Conservation (phyloP, 2,329 filamentous ascomycete species). For the Fonsecaea monophora region DNA sequence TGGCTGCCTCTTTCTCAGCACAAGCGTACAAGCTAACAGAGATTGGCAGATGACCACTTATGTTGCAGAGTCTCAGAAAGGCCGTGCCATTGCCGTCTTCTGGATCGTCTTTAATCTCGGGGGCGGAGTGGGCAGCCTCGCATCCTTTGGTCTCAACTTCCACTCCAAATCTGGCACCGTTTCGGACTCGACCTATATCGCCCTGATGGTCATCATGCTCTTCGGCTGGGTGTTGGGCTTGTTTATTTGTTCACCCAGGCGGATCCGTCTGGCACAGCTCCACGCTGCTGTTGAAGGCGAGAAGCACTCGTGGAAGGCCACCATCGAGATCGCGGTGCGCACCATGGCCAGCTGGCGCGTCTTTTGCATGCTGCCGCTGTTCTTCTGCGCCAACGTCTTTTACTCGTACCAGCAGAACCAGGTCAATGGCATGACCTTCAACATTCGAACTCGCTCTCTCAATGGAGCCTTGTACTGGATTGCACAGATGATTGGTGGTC, state of each 20-base stretch:
- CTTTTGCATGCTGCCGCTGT: constrained; percentile 72
- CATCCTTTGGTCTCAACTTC: constrained; percentile 56
- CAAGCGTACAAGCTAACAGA: constrained; percentile 7
- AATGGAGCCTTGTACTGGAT: constrained; percentile 64
- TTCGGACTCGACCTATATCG: constrained; percentile 63
- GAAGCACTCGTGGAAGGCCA: constrained; percentile 48
- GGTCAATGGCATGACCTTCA: constrained; percentile 61
- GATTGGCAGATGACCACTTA: constrained; percentile 68
- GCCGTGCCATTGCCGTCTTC: constrained; percentile 87
- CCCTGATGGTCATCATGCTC: constrained; percentile 74
- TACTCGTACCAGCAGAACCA: constrained; percentile 72
- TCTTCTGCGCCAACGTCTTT: constrained; percentile 73
- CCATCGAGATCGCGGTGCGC: constrained; percentile 44
- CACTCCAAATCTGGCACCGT: constrained; percentile 53
- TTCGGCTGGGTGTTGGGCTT: constrained; percentile 57
- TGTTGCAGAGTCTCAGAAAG: constrained; percentile 81
- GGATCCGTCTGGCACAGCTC: constrained; percentile 50
- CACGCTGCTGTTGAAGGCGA: constrained; percentile 49
- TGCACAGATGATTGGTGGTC: constrained; percentile 62
- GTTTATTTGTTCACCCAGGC: constrained; percentile 57
- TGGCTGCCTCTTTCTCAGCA: neutral
- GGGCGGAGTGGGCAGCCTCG: constrained; percentile 75
- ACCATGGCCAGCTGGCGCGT: constrained; percentile 60
- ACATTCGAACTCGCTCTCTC: constrained; percentile 62
- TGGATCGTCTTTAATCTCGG: constrained; percentile 96